Percentiles rank a stretch among this genome's conserved stretches.
Conservation (phyloP, 495 filamentous ascomycete species). For the Lasiosphaeria ovina region DNA sequence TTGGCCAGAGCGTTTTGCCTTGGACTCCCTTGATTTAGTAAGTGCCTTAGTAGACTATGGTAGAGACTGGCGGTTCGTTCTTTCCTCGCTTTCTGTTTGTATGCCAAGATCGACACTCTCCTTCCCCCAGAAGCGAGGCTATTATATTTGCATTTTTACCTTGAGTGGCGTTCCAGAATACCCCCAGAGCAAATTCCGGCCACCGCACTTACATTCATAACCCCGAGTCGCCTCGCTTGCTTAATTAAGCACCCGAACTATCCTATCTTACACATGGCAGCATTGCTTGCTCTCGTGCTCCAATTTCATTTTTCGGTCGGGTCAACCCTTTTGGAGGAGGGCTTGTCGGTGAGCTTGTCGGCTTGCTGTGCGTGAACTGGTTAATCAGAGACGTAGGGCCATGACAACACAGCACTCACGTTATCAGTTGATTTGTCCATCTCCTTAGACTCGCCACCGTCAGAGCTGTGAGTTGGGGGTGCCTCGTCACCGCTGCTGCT, state of each 20-base stretch:
- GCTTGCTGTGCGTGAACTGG: constrained; percentile 10
- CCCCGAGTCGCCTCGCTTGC: no score
- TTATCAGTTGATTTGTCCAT: constrained; percentile 10
- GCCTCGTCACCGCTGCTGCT: constrained; percentile 10
- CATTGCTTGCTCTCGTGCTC: background rate
- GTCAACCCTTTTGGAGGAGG: constrained; percentile 11
- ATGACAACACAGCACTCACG: constrained; percentile 8
- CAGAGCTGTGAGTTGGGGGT: constrained; percentile 5
- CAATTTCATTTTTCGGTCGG: constrained; percentile 12
- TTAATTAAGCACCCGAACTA: no score
- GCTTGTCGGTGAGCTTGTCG: constrained; percentile 18
- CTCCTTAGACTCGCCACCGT: constrained; percentile 3
- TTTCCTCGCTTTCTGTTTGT: no score
- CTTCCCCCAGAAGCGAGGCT: no score
- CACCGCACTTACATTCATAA: no score
- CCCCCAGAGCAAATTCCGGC: no score
- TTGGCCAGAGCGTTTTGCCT: background rate
- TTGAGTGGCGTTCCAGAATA: no score
- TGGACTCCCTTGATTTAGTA: no score
- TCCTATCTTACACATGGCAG: no score
- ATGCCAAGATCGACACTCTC: no score
- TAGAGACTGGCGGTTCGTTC: background rate
- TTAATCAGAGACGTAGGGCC: background rate
- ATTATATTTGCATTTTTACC: no score
- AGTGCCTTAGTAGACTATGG: no score